Evolutionary conservation across 257 asterid genomes (phyloP).

Genomic region (Nicotiana attenuata): DNA sequence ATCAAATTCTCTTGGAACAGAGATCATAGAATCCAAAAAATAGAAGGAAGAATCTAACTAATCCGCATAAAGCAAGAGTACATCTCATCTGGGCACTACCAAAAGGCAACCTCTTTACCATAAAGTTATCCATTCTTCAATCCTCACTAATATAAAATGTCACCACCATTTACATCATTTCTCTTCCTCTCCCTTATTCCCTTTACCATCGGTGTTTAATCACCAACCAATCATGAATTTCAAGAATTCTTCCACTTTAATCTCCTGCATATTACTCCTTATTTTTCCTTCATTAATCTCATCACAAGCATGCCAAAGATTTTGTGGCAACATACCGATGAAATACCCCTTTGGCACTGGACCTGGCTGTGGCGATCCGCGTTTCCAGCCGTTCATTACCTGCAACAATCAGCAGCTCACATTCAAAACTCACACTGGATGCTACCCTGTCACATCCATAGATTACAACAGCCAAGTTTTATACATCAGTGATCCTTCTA

Average conservation of each 20-base stretch:
- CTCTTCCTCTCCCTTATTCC: background rate
- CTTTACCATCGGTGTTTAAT: background rate
- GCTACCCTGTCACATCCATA: conserved; percentile 64
- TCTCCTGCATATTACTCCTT: background rate
- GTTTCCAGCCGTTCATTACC: conserved; percentile 53
- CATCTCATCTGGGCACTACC: too few species aligned
- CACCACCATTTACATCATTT: background rate
- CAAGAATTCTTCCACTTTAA: background rate
- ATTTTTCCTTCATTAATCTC: conserved; percentile 30
- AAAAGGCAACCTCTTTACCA: too few species aligned
- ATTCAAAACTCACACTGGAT: conserved; percentile 59
- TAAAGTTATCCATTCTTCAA: too few species aligned
- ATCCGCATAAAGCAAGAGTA: too few species aligned
- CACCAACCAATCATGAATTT: background rate
- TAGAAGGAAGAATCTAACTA: background rate
- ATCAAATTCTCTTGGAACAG: too few species aligned
- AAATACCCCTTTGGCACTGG: conserved; percentile 73
- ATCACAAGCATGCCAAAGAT: conserved; percentile 55
- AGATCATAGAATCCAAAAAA: too few species aligned
- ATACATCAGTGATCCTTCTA: conserved; percentile 62
- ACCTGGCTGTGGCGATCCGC: conserved; percentile 72
- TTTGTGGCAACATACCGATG: conserved; percentile 56
- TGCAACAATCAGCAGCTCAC: conserved; percentile 57
- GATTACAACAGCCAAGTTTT: conserved; percentile 57
- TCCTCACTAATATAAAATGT: too few species aligned